Evolutionary conservation across 371 early-diverging fungal genomes (phyloP).

Genomic region (Gilbertella persicaria): DNA sequence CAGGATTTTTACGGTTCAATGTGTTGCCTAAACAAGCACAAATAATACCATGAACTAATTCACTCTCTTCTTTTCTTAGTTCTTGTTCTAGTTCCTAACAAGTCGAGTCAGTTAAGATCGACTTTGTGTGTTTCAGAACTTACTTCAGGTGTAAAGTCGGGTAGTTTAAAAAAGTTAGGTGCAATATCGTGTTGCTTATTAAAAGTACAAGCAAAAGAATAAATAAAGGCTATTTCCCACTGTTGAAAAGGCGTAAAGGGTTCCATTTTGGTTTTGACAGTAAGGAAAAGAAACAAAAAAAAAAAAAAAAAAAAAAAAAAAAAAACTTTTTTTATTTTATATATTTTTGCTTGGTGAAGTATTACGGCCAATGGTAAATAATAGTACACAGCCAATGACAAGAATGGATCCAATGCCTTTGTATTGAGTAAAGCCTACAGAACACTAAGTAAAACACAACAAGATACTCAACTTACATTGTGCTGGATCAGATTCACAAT

Average conservation of each 20-base stretch:
- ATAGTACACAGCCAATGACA: constrained; percentile 50
- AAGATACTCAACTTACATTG: constrained; percentile 55
- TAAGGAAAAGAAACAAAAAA: neutral
- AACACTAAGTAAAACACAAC: neutral
- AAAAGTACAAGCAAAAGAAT: constrained; percentile 37
- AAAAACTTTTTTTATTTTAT: constrained; percentile 1
- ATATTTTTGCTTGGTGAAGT: constrained; percentile 8
- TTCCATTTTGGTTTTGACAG: neutral
- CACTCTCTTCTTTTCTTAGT: constrained; percentile 19
- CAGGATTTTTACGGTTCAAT: constrained; percentile 38
- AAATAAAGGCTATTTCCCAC: constrained; percentile 45
- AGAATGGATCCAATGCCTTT: constrained; percentile 43
- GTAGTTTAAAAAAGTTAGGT: constrained; percentile 20
- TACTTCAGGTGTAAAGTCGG: constrained; percentile 37
- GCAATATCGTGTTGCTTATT: constrained; percentile 16
- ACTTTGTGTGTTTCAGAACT: neutral
- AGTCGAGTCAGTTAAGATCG: neutral
- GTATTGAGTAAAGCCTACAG: constrained; percentile 35
- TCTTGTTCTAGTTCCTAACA: constrained; percentile 38
- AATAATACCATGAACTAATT: constrained; percentile 29
- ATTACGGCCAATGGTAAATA: constrained; percentile 38
- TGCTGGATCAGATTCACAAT: constrained; percentile 57
- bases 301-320: neutral
- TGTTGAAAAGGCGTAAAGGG: constrained; percentile 21
- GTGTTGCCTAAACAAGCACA: constrained; percentile 40